Base-by-base conservation (phyloP, 2,329 filamentous ascomycete species). In the Cladosporium phlei region DNA sequence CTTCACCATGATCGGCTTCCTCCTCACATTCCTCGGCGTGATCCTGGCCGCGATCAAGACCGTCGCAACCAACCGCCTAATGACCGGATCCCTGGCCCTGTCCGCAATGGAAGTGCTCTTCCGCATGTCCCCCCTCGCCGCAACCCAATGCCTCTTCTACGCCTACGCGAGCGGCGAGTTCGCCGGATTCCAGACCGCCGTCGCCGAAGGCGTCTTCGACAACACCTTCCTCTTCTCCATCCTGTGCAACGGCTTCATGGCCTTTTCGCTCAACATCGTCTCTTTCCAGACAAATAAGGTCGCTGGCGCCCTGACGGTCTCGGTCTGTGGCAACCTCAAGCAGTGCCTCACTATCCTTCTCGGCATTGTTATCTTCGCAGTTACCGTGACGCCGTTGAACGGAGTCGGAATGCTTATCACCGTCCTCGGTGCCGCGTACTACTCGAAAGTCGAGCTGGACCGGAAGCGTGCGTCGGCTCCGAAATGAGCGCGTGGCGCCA, bases 41-140 rank as follows among this genome's bases (percentile, higher is more conserved):
- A 14, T 63, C 14, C 55, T 65, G 11, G 61, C 61, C 5, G 58
- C 65, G 6, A 52, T 65, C 63, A 82, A 82, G 71, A 82, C 79
- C 1, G 75, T 83, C 29, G 76, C 77, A 21, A 80, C 79, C 35
- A 82, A 83, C 66, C 73, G 77, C 56, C 73, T 82, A 56, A 80
- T 82, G 76, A 82, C 79, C 6, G 79, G 79, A 30, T 70, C 72
- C 6, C 70, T 81, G 21, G 70, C 73, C n/a, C 72, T 82, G 3
- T 73, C 76, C 1, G 73, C 78, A 2, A 69, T 80, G 52, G 79
- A 83, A 57, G 71, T 82, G 20, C 71, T 82, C 19, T 69, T 78
- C 57, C 74, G 78, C 60, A 81, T 83, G 76, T 79, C 77, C 10
- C 80, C 79, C 1, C 69, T 83, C 7, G 79, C 80, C 9, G 76